Evolutionary conservation across 2,329 filamentous ascomycete genomes (phyloP).

Genomic region (Fusarium nygamai): DNA sequence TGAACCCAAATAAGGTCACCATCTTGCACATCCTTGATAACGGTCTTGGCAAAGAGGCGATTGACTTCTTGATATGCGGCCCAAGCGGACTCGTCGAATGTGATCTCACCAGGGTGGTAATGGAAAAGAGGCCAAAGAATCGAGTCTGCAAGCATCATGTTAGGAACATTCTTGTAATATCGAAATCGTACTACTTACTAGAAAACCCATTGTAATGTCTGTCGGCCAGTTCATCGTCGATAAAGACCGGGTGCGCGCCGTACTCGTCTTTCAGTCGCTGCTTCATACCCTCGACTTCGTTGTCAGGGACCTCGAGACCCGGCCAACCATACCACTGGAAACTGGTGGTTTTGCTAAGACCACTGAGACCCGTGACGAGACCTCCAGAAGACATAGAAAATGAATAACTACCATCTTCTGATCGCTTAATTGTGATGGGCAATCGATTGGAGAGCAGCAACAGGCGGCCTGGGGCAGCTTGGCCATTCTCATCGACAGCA

Average conservation of each 20-base stretch:
- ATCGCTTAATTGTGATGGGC: conserved; percentile 95
- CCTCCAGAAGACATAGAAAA: conserved; percentile 98
- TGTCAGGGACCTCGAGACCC: conserved; percentile 88
- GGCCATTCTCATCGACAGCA: conserved; percentile 47
- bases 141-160: conserved; percentile 69
- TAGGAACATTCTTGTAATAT: not conserved
- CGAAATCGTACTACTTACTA: conserved; percentile 66
- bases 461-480: conserved; percentile 61
- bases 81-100: conserved; percentile 96
- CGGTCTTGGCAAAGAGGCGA: conserved; percentile 86
- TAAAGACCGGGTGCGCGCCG: conserved; percentile 89
- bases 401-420: conserved; percentile 88
- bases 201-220: conserved; percentile 98
- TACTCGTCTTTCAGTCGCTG: conserved; percentile 86
- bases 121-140: conserved; percentile 99
- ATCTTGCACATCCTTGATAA: conserved; percentile 88
- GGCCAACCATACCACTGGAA: conserved; percentile 99
- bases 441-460: conserved; percentile 94
- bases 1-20: conserved; percentile 98
- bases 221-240: conserved; percentile 92
- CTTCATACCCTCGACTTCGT: conserved; percentile 79
- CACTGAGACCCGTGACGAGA: conserved; percentile 91
- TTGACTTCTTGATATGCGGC: conserved; percentile 93
- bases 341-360: conserved; percentile 88
- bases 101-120: conserved; percentile 98